Percentiles rank a stretch among this genome's conserved stretches.
Conservation (phyloP, 495 filamentous ascomycete species). For the Neurospora cerealis region DNA sequence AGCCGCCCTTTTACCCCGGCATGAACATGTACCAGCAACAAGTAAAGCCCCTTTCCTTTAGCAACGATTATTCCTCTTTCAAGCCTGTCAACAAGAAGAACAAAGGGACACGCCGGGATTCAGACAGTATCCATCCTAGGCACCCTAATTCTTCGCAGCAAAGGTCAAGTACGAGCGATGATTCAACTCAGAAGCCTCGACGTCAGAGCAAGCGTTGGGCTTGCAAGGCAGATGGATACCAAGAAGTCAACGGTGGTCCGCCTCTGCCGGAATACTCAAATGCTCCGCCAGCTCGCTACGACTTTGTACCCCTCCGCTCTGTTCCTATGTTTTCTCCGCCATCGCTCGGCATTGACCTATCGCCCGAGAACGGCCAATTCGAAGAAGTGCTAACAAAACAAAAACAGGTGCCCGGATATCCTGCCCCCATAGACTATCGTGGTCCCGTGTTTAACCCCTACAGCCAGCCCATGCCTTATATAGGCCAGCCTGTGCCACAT, state of each 20-base stretch:
- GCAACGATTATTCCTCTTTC: constrained; percentile 17
- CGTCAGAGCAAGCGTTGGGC: constrained; percentile 34
- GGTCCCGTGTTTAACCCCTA: constrained; percentile 38
- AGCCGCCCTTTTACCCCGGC: constrained; percentile 48
- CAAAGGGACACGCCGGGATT: constrained; percentile 30
- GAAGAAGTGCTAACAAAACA: constrained; percentile 63
- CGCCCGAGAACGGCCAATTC: constrained; percentile 59
- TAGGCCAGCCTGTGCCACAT: constrained; percentile 35
- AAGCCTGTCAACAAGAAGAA: constrained; percentile 29
- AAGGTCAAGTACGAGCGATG: constrained; percentile 10
- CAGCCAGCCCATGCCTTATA: constrained; percentile 27
- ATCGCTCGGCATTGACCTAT: constrained; percentile 43
- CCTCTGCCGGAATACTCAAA: constrained; percentile 15
- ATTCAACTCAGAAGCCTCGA: constrained; percentile 20
- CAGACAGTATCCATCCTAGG: constrained; percentile 32
- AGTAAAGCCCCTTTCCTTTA: constrained; percentile 56
- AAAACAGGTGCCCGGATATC: constrained; percentile 45
- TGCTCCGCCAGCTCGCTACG: constrained; percentile 13
- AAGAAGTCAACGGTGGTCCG: constrained; percentile 11
- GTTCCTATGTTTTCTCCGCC: constrained; percentile 28
- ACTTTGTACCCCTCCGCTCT: constrained; percentile 18
- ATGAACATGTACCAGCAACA: constrained; percentile 49
- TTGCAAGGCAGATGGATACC: constrained; percentile 14
- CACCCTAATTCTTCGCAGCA: constrained; percentile 22
- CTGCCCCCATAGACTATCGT: constrained; percentile 11